phyloP scores from a whole-genome alignment of 2,329 filamentous ascomycete species.

The Ceratocystiopsis sp. region DNA sequence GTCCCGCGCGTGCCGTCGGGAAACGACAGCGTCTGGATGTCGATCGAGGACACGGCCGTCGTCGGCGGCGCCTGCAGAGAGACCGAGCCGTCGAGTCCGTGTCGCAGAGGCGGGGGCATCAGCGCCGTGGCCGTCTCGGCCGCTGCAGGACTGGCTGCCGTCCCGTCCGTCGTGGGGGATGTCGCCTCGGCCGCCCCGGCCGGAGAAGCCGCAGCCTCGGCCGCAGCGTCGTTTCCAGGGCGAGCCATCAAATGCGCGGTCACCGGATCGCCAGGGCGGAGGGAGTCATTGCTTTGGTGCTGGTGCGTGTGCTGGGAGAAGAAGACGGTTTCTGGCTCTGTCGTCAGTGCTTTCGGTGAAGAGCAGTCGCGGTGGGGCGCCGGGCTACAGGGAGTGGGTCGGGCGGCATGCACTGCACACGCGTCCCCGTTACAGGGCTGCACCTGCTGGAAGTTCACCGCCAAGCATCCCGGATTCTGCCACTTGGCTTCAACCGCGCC shows the following conservation, averaged over 20 bases:
- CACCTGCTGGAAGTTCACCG: too few relatives aligned
- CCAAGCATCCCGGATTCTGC: conserved; percentile 2
- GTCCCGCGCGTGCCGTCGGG: conserved; percentile 52
- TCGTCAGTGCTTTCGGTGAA: too few relatives aligned
- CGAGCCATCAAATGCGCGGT: conserved; percentile 2
- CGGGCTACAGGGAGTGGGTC: too few relatives aligned
- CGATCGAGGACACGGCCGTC: conserved; percentile 67
- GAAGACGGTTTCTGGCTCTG: too few relatives aligned
- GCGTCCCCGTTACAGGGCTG: too few relatives aligned
- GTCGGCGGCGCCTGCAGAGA: conserved; percentile 49
- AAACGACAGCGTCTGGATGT: conserved; percentile 61
- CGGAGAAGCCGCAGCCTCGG: neutral
- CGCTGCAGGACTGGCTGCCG: conserved; percentile 7
- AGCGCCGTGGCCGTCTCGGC: conserved; percentile 19
- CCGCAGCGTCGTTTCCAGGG: conserved; percentile 12
- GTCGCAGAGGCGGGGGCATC: conserved; percentile 17
- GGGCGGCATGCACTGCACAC: too few relatives aligned
- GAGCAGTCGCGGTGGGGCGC: too few relatives aligned
- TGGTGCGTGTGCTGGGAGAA: neutral
- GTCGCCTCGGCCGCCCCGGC: too few relatives aligned
- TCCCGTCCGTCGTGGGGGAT: too few relatives aligned
- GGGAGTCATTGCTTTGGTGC: neutral
- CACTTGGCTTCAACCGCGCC: conserved; percentile 5
- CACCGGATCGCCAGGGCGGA: neutral
- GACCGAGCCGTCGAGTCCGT: conserved; percentile 16